Base-by-base conservation (phyloP, 768 basidiomycete species). In the Mycena polygramma region DNA sequence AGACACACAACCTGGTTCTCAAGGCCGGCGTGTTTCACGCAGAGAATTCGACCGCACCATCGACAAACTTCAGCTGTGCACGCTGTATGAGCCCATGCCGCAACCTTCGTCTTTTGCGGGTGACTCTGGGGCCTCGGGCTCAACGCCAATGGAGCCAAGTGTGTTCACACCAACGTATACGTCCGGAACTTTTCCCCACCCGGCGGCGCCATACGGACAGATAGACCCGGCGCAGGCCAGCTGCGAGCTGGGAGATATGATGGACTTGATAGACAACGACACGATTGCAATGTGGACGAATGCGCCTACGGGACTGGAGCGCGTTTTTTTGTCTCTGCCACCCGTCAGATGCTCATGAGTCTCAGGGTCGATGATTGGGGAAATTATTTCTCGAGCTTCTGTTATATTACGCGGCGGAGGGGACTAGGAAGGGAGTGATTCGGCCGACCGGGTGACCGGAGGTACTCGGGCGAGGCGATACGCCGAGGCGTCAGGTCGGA, bases 211-310 rank as follows among this genome's bases (percentile, higher is more conserved):
- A 39, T 66, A 61, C 54, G 58, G 46, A 37, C 41, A 58, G 13
- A 52, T 24, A 8, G 53, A 60, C 30, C 63, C 69, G 11, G 24
- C 35, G 43, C 57, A 61, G 22, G 59, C 63, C 37, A 73, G 63
- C 48, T 52, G 30, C 20, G 67, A 63, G 43, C 51, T 70, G 35
- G 68, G 49, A 4, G 61, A 60, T 2, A 70, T 69, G 72, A 67
- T 73, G 72, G 55, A 66, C 9, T 24, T 73, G 30, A 70, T 73
- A 49, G 72, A 73, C 20, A 62, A 49, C 45, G 68, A 69, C 41
- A 70, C 72, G 60, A 63, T 73, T 20, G 65, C 68, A 24, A 73
- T 73, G 72, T 73, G 72, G 72, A 63, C 72, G 53, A 70, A 55
- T 53, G 72, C 72, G 57, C 72, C 72, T 0, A 70, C 55, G 26